A percentile compares a stretch with the other conserved stretches of the same genome.
Conservation (phyloP, 1,284 basidiomycete species). For the Leccinum subrobustum region DNA sequence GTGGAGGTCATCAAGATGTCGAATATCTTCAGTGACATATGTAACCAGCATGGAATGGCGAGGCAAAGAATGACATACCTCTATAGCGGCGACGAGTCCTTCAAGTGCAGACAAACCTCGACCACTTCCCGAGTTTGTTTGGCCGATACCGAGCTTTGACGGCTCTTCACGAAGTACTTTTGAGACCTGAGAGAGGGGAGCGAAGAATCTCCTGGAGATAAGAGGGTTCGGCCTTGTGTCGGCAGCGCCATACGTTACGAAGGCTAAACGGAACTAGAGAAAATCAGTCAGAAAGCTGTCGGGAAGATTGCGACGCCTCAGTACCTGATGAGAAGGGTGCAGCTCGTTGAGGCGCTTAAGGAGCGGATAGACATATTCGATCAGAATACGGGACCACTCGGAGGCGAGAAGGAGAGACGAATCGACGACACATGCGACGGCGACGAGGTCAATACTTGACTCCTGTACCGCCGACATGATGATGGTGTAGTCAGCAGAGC, state of each 20-base stretch:
- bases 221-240: constrained; percentile 53
- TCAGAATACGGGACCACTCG: constrained; percentile 52
- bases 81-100: constrained; percentile 66
- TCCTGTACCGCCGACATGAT: constrained; percentile 28
- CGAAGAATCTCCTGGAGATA: constrained; percentile 56
- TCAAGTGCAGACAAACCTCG: constrained; percentile 69
- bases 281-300: constrained; percentile 5
- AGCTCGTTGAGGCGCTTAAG: constrained; percentile 52
- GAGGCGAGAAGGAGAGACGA: constrained; percentile 54
- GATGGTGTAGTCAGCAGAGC: constrained; percentile 1
- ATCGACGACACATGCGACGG: constrained; percentile 62
- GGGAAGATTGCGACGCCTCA: neutral
- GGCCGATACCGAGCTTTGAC: constrained; percentile 52
- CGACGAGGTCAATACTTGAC: constrained; percentile 36
- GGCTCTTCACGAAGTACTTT: constrained; percentile 51
- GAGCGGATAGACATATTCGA: constrained; percentile 51
- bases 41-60: neutral
- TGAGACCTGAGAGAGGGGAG: constrained; percentile 37
- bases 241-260: constrained; percentile 57
- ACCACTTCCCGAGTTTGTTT: constrained; percentile 46
- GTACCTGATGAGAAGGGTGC: constrained; percentile 36
- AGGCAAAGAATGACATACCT: constrained; percentile 43
- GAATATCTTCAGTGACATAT: constrained; percentile 24
- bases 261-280: constrained; percentile 49
- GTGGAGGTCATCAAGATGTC: constrained; percentile 30